phyloP scores from a whole-genome alignment of 108 stramenopile genomes.

The Cylindrotheca closterium region DNA sequence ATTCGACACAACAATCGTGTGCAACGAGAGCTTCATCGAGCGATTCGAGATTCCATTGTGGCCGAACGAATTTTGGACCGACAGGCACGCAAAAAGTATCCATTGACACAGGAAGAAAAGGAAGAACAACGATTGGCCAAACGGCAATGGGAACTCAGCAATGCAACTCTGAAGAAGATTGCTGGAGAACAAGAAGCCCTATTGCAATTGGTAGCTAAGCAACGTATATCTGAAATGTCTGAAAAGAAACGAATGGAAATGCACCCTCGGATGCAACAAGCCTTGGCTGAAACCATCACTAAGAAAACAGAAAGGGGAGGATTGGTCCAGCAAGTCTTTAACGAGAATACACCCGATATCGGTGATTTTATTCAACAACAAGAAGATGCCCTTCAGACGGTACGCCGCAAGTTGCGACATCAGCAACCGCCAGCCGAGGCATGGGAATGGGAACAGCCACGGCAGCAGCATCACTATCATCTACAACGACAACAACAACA shows the following conservation, averaged over 20 bases:
- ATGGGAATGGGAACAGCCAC: too few species aligned
- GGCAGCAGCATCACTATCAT: too few species aligned
- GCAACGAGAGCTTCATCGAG: neutral
- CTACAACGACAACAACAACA: neutral
- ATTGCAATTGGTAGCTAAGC: neutral
- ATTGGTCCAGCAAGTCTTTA: neutral
- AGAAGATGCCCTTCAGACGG: neutral
- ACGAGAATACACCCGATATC: neutral
- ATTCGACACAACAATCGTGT: neutral
- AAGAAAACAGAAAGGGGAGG: neutral
- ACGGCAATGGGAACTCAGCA: neutral
- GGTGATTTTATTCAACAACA: neutral
- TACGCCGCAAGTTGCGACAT: neutral
- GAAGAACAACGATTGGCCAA: neutral
- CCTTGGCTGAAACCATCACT: neutral
- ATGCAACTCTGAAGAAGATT: neutral
- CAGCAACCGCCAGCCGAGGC: too few species aligned
- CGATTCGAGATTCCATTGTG: neutral
- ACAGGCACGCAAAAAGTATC: neutral
- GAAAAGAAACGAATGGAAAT: neutral
- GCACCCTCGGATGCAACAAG: neutral
- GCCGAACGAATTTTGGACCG: neutral
- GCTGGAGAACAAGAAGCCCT: neutral
- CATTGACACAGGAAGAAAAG: neutral
- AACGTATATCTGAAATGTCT: neutral